Percentiles rank a stretch among this genome's conserved stretches.
These are phyloP conservation scores for Apiospora koreana DNA, from an alignment of 2,329 filamentous ascomycete species.

Conservation along the genomic window DNA sequence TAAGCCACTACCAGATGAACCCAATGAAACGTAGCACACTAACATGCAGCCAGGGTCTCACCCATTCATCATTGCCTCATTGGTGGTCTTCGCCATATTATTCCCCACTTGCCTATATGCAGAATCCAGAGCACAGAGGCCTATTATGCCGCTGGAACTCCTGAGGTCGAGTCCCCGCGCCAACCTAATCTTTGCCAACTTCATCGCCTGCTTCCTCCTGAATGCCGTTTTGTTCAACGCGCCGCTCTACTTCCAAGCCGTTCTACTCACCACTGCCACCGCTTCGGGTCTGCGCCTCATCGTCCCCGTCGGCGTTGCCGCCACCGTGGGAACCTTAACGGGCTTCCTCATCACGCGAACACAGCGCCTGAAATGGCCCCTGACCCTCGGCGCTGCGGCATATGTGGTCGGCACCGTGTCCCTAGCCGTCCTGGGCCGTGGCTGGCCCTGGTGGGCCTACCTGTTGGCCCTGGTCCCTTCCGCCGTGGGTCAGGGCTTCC, in stretches of 20 bases:
- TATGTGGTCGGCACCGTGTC: constrained; percentile 52
- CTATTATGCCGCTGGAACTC: constrained; percentile 62
- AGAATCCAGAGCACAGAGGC: constrained; percentile 51
- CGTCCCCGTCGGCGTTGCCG: constrained; percentile 59
- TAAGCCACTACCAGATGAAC: constrained; percentile 30
- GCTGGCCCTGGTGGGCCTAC: constrained; percentile 54
- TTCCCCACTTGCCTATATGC: constrained; percentile 55
- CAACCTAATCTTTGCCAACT: constrained; percentile 59
- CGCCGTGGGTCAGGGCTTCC: constrained; percentile 62
- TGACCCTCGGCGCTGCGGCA: constrained; percentile 50
- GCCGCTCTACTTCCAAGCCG: constrained; percentile 77
- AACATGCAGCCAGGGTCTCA: constrained; percentile 50
- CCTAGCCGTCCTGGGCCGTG: constrained; percentile 50
- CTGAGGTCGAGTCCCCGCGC: constrained; percentile 51
- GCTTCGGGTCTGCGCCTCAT: constrained; percentile 72
- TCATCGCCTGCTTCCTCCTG: constrained; percentile 49
- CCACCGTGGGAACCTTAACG: constrained; percentile 54
- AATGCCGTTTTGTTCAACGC: constrained; percentile 63
- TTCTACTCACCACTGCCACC: constrained; percentile 69
- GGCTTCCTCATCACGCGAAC: constrained; percentile 65
- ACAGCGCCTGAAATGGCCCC: constrained; percentile 59
- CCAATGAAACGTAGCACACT: neutral
- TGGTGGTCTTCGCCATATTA: constrained; percentile 47
- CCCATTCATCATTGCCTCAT: constrained; percentile 55
- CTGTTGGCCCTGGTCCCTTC: constrained; percentile 58